Base-by-base conservation (phyloP, 108 stramenopile genomes). In the Bacterosira constricta region DNA sequence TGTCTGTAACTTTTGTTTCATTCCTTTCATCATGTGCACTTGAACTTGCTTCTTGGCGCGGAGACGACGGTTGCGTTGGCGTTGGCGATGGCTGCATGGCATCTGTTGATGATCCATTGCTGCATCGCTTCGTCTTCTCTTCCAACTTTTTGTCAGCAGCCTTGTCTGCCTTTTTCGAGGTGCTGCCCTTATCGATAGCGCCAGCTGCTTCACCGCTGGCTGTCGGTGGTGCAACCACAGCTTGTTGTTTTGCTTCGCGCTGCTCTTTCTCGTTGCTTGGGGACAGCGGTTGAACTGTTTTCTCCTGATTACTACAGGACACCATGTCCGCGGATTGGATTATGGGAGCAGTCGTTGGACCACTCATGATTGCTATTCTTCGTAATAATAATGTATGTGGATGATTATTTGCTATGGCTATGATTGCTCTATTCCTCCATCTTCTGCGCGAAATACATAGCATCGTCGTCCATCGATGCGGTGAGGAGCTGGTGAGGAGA, bases 361-460 rank as follows among this genome's bases (percentile, higher is more conserved):
- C 55, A 56, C 36, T 56, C 55, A 56, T 56, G 55, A 31, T 56
- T 56, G 35, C n/a, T 56, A 31, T 34, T 17, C 36, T 56, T 18
- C 2, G 29, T n/a, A n/a, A n/a, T n/a, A n/a, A n/a, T n/a, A n/a
- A n/a, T n/a, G n/a, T n/a, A n/a, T n/a, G n/a, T n/a, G n/a, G n/a
- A n/a, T n/a, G n/a, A n/a, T n/a, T n/a, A n/a, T n/a, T n/a, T n/a
- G n/a, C n/a, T n/a, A n/a, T n/a, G n/a, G n/a, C n/a, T n/a, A n/a
- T n/a, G n/a, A n/a, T n/a, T n/a, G n/a, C n/a, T n/a, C n/a, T n/a
- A n/a, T n/a, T n/a, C n/a, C n/a, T n/a, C n/a, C n/a, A n/a, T n/a
- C n/a, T n/a, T n/a, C n/a, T n/a, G n/a, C n/a, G n/a, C n/a, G n/a
- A n/a, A n/a, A n/a, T n/a, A n/a, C n/a, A n/a, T n/a, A n/a, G n/a